Evolutionary conservation across 805 yeast genomes (phyloP).

Genomic region (Zygotorulaspora florentina): DNA sequence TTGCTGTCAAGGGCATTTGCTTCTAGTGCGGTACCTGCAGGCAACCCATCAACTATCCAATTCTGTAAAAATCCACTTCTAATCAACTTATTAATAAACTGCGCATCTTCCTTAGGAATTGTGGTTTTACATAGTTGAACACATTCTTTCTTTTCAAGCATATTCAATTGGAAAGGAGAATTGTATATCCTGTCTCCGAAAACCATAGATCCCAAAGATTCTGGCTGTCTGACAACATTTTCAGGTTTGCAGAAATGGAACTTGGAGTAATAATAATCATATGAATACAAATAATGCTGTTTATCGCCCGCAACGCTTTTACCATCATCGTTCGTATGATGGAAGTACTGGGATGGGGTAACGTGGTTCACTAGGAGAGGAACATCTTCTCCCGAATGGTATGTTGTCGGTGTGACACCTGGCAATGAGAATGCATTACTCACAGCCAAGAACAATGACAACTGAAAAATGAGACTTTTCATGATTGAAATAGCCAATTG

Average conservation of each 20-base stretch:
- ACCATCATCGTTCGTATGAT: conserved; percentile 39
- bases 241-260: conserved; percentile 81
- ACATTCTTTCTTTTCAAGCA: conserved; percentile 73
- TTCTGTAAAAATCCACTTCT: conserved; percentile 81
- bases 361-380: conserved; percentile 85
- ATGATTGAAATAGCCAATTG: background rate
- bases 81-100: conserved; percentile 73
- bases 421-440: conserved; percentile 76
- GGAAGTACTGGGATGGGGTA: conserved; percentile 62
- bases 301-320: conserved; percentile 39
- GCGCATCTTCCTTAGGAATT: conserved; percentile 63
- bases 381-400: conserved; percentile 63
- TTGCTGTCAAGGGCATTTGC: conserved; percentile 49
- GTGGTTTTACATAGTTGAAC: conserved; percentile 53
- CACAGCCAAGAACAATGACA: conserved; percentile 8
- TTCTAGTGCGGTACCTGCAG: conserved; percentile 64
- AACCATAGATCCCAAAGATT: conserved; percentile 85
- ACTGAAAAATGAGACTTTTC: background rate
- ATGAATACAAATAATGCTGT: conserved; percentile 62
- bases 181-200: conserved; percentile 95
- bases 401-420: conserved; percentile 93
- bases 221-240: conserved; percentile 59
- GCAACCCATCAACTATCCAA: conserved; percentile 94
- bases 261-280: conserved; percentile 76
- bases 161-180: conserved; percentile 78